Evolutionary conservation across 345 rosid species (phyloP).

Genomic region (Citrus cavaleriei): DNA sequence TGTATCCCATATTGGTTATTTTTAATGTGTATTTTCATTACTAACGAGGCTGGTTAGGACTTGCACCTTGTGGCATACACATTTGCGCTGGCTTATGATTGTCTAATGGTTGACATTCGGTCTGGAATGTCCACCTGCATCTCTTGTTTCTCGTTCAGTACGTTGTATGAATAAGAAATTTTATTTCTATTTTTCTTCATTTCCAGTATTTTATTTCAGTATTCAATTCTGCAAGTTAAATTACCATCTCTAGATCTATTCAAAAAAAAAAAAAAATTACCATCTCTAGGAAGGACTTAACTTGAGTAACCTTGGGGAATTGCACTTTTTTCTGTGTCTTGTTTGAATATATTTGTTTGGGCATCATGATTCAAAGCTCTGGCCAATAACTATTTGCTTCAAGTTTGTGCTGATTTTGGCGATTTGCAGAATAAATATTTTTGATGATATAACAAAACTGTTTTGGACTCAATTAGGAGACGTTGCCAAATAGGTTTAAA

Average conservation of each 20-base stretch:
- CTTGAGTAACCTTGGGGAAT: background rate
- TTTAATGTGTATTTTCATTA: background rate
- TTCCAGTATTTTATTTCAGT: background rate
- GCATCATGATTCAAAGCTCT: background rate
- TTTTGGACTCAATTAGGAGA: background rate
- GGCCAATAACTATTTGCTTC: background rate
- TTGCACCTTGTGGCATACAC: background rate
- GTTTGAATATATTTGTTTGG: background rate
- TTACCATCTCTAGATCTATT: background rate
- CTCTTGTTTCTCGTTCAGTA: background rate
- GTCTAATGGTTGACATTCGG: background rate
- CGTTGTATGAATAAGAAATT: background rate
- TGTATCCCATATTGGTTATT: background rate
- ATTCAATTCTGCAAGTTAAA: background rate
- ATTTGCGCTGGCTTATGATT: background rate
- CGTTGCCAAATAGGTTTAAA: background rate
- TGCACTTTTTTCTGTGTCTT: background rate
- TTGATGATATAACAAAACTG: background rate
- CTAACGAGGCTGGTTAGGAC: background rate
- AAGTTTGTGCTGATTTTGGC: background rate
- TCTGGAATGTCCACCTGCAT: background rate
- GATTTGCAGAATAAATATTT: background rate
- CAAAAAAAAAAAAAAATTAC: too few species aligned
- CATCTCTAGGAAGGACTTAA: background rate
- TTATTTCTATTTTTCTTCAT: background rate